These are phyloP conservation scores for Psidium guajava DNA, from an alignment of 345 rosid genomes.

Conservation along the genomic window DNA sequence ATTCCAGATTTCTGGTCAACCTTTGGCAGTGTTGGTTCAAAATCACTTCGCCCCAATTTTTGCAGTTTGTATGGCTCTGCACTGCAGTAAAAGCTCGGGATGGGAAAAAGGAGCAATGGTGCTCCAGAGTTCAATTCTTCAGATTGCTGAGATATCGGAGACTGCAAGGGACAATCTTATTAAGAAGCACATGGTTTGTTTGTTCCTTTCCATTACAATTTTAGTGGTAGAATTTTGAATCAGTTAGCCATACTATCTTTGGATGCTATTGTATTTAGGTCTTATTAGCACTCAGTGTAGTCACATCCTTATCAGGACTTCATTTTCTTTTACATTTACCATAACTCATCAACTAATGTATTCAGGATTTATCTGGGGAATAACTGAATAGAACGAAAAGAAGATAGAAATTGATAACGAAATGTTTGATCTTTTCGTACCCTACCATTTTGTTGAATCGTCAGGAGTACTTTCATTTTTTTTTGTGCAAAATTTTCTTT, in stretches of 20 bases:
- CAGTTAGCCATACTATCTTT: background rate
- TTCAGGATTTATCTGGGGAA: background rate
- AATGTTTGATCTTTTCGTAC: background rate
- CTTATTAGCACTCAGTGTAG: background rate
- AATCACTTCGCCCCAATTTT: conserved; percentile 82
- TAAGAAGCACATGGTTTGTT: conserved; percentile 71
- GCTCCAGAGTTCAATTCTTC: conserved; percentile 59
- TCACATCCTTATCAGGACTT: background rate
- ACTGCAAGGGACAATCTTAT: conserved; percentile 76
- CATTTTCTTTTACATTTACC: background rate
- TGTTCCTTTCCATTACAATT: background rate
- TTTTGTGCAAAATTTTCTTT: background rate
- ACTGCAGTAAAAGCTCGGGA: conserved; percentile 55
- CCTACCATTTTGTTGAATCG: background rate
- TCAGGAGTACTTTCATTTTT: background rate
- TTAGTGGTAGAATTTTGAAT: background rate
- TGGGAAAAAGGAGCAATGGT: conserved; percentile 50
- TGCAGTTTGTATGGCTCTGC: conserved; percentile 65
- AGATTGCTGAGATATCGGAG: conserved; percentile 61
- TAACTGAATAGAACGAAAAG: background rate
- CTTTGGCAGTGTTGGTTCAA: conserved; percentile 44
- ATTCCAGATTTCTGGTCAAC: conserved; percentile 60
- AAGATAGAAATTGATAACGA: background rate
- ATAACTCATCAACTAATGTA: background rate
- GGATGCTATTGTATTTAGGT: background rate